Evolutionary conservation across 2,329 filamentous ascomycete species (phyloP), one percentile per base, ranked within the genome.

Genomic region (Diaporthe citri): DNA sequence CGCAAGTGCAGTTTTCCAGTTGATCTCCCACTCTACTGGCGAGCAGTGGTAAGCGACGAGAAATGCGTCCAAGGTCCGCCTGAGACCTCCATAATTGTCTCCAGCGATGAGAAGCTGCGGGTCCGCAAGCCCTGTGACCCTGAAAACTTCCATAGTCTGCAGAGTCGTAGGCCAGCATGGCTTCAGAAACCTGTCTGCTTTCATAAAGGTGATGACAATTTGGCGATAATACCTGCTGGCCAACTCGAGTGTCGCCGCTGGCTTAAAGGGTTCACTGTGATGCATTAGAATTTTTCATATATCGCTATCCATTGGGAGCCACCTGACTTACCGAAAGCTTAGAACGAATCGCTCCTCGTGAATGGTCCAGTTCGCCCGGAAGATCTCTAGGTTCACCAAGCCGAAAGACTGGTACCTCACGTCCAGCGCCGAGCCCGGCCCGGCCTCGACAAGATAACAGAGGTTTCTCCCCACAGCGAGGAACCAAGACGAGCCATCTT

Each of bases 121-220:
- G 15, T 88, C 86, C 10, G 87, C 85, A 20, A 90, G 85, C 10
- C 88, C 88, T 56, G 86, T 85, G 70, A 91, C 85, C 67, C 86
- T 85, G 77, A 91, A 90, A 5, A 90, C 86, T 77, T 87, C 84
- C 55, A 84, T 83, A 48, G 87, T 86, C 77, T 90, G 89, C 81
- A 89, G 86, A 51, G 88, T 83, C 71, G 89, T 86, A 13, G 89
- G 89, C 89, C 89, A 91, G 74, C 88, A 88, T 0, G 89, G 89
- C 79, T 90, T 90, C 59, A 91, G 81, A 72, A 87, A 88, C 51
- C 88, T 87, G 78, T 91, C 89, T 39, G 86, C 86, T 72, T 87
- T 89, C 73, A 88, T 88, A 43, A 91, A 83, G 2, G 86, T 88
- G 70, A 88, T 86, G 60, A 90, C 87, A 60, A 91, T 88, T 52